Conservation (phyloP, 2,329 filamentous ascomycete genomes). For the Colletotrichum plurivorum region DNA sequence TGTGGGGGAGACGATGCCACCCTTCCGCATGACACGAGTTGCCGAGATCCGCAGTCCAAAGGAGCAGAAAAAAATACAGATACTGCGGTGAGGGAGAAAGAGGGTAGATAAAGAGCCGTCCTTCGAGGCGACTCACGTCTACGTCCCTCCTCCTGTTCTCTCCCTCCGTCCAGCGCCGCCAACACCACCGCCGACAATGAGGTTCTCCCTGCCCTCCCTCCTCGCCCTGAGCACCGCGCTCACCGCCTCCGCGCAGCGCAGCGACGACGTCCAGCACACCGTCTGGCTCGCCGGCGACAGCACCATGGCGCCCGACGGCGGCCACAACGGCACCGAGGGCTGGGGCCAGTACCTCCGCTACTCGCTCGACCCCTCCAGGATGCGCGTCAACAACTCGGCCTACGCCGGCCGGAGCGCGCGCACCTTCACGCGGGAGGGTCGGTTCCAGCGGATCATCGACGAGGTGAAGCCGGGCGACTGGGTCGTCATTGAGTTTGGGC, state of each 20-base stretch:
- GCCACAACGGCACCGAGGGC: slow-evolving; percentile 63
- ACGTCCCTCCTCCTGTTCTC: not conserved
- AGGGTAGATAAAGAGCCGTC: not conserved
- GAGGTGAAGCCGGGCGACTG: slow-evolving; percentile 71
- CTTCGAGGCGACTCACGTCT: too few species aligned
- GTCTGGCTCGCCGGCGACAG: slow-evolving; percentile 74
- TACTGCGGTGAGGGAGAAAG: not conserved
- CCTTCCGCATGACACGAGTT: not conserved
- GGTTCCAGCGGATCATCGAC: slow-evolving; percentile 70
- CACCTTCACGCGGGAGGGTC: slow-evolving; percentile 76
- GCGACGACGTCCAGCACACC: slow-evolving; percentile 45
- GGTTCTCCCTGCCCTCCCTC: slow-evolving; percentile 2
- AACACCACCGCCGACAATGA: slow-evolving; percentile 2
- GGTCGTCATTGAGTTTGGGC: slow-evolving; percentile 80
- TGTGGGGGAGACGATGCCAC: slow-evolving; percentile 16
- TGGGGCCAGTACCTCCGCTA: slow-evolving; percentile 75
- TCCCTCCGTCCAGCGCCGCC: not conserved
- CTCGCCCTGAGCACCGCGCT: slow-evolving; percentile 7
- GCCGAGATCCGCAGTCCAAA: slow-evolving; percentile 30
- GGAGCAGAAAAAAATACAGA: not conserved
- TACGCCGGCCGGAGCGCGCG: slow-evolving; percentile 77
- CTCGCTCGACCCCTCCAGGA: slow-evolving; percentile 50
- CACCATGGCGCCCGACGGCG: slow-evolving; percentile 66
- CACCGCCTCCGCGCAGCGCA: slow-evolving; percentile 11
- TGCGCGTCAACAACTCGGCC: slow-evolving; percentile 71